A percentile compares a stretch with the other conserved stretches of the same genome.
Evolutionary conservation across 75 land plant genomes (phyloP).

Genomic region (Cupressus sempervirens): DNA sequence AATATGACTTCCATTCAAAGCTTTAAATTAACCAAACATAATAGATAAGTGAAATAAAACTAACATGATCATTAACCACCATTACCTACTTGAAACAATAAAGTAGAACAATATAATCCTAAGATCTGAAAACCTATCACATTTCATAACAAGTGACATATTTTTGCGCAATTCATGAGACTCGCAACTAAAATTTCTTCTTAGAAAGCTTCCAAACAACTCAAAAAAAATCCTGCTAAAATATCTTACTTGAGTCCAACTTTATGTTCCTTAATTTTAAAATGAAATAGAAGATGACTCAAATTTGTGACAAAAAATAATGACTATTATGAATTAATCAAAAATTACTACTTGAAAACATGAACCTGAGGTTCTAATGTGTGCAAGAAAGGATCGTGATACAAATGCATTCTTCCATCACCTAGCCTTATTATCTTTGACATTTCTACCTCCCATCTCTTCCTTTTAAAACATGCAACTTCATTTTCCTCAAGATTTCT

Average conservation of each 20-base stretch:
- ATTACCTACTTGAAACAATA: no score
- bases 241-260: background rate
- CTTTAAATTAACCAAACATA: no score
- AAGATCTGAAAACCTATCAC: no score
- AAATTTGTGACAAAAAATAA: background rate
- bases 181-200: no score
- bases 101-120: no score
- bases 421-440: constrained; percentile 37
- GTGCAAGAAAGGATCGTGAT: constrained; percentile 45
- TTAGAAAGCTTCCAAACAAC: no score
- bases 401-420: constrained; percentile 41
- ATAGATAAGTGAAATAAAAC: no score
- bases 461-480: constrained; percentile 71
- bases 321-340: background rate
- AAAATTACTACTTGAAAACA: background rate
- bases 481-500: constrained; percentile 77
- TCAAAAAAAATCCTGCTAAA: no score
- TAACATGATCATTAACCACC: no score
- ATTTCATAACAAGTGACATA: no score
- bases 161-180: no score
- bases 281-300: background rate
- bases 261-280: background rate
- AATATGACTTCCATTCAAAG: no score
- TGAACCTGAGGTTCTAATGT: constrained; percentile 74
- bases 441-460: constrained; percentile 75